These are phyloP conservation scores for Corniculantispora saksenae DNA, from an alignment of 2,329 filamentous ascomycete genomes.

Conservation along the genomic window DNA sequence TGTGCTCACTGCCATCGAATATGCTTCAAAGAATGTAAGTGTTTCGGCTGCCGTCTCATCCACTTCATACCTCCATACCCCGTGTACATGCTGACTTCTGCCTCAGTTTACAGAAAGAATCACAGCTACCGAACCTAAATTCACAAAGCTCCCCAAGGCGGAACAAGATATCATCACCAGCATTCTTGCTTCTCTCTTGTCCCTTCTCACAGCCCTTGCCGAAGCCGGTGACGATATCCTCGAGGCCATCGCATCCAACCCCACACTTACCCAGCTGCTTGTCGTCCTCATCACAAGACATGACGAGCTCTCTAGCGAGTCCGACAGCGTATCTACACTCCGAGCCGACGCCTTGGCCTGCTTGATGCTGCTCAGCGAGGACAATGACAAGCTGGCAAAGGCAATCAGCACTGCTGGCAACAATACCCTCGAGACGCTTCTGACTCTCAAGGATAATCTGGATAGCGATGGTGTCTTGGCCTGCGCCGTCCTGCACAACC, in stretches of 20 bases:
- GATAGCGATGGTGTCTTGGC: conserved; percentile 55
- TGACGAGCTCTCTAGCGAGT: conserved; percentile 40
- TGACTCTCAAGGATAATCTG: conserved; percentile 48
- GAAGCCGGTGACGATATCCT: conserved; percentile 64
- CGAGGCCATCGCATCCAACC: conserved; percentile 51
- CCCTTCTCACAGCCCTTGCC: conserved; percentile 54
- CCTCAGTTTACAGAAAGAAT: conserved; percentile 47
- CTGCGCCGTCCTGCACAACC: conserved; percentile 63
- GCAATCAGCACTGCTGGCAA: conserved; percentile 53
- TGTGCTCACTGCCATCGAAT: conserved; percentile 60
- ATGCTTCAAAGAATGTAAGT: conserved; percentile 55
- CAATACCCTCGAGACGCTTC: conserved; percentile 36
- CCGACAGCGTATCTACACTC: conserved; percentile 43
- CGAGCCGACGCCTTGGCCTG: conserved; percentile 54
- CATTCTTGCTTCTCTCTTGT: conserved; percentile 55
- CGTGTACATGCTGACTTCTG: background rate
- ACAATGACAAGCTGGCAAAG: conserved; percentile 55
- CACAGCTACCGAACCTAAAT: conserved; percentile 40
- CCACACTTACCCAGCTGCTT: conserved; percentile 53
- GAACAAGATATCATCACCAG: conserved; percentile 57
- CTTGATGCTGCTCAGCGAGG: conserved; percentile 60
- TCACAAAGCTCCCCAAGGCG: conserved; percentile 51
- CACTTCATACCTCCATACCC: background rate
- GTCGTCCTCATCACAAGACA: conserved; percentile 51
- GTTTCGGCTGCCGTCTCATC: background rate